Evolutionary conservation across 176 grass and related monocot genomes (phyloP).

Genomic region (Oryza punctata): DNA sequence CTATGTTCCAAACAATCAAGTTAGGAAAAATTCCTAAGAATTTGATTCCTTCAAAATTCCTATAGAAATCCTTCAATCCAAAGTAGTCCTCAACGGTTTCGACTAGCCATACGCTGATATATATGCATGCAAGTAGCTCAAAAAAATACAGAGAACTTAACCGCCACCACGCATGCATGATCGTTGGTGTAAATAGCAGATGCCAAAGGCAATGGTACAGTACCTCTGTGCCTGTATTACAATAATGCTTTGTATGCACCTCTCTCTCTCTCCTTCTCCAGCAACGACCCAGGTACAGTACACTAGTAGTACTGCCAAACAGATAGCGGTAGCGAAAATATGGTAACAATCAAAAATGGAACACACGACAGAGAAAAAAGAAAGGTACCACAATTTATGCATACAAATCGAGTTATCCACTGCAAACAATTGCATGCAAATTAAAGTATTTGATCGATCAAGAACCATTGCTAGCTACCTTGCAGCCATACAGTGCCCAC

Average conservation of each 20-base stretch:
- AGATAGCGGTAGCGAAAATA: not conserved
- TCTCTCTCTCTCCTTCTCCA: not conserved
- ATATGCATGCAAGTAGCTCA: constrained; percentile 32
- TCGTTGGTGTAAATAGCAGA: constrained; percentile 9
- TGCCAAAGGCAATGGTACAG: constrained; percentile 24
- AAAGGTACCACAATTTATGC: not conserved
- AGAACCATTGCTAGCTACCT: not conserved
- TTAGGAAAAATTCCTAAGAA: too few species aligned
- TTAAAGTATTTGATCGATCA: not conserved
- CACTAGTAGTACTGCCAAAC: not conserved
- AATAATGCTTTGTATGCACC: not conserved
- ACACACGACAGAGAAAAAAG: not conserved
- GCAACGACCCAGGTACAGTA: not conserved
- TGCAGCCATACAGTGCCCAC: not conserved
- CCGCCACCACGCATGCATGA: constrained; percentile 27
- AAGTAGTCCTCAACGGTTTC: not conserved
- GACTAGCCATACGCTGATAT: constrained; percentile 12
- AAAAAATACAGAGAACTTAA: constrained; percentile 39
- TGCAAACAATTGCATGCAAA: not conserved
- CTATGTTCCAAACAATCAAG: too few species aligned
- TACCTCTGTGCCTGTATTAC: not conserved
- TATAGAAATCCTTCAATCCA: too few species aligned
- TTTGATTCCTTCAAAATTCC: too few species aligned
- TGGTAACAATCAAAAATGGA: not conserved
- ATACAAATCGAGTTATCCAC: not conserved